Percentiles rank a stretch among this genome's conserved stretches.
Evolutionary conservation across 1,284 basidiomycete genomes (phyloP).

Genomic region (Xerocomus minutiporus): DNA sequence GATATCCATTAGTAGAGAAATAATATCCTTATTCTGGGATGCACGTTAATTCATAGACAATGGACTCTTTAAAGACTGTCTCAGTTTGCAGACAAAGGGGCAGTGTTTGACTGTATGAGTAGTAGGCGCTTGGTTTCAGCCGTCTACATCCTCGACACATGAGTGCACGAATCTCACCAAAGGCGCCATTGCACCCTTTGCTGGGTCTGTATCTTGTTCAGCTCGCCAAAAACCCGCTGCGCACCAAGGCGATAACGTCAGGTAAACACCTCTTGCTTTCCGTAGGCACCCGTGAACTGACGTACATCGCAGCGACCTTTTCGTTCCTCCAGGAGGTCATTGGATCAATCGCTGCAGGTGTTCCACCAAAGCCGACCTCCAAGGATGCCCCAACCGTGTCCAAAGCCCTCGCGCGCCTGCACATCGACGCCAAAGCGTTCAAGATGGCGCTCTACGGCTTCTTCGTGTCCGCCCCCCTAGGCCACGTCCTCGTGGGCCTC

Average conservation of each 20-base stretch:
- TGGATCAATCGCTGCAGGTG: conserved; percentile 63
- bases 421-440: conserved; percentile 60
- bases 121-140: neutral
- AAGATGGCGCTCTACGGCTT: conserved; percentile 86
- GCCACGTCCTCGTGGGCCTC: conserved; percentile 67
- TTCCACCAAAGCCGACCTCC: conserved; percentile 46
- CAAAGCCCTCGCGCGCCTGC: conserved; percentile 51
- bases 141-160: conserved; percentile 25
- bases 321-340: conserved; percentile 80
- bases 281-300: conserved; percentile 1
- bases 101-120: neutral
- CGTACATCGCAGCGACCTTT: conserved; percentile 45
- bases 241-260: conserved; percentile 71
- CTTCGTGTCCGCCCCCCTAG: conserved; percentile 79
- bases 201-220: conserved; percentile 61
- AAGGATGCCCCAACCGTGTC: conserved; percentile 52
- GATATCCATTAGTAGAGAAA: conserved; percentile 16
- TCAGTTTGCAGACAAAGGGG: neutral
- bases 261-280: conserved; percentile 36
- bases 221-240: conserved; percentile 60
- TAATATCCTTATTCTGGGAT: conserved; percentile 14
- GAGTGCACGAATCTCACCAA: conserved; percentile 24
- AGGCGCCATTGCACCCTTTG: conserved; percentile 44
- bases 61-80: neutral
- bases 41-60: neutral